These are phyloP conservation scores for Ustilaginoidea virens DNA, from an alignment of 2,329 filamentous ascomycete species.

Conservation along the genomic window DNA sequence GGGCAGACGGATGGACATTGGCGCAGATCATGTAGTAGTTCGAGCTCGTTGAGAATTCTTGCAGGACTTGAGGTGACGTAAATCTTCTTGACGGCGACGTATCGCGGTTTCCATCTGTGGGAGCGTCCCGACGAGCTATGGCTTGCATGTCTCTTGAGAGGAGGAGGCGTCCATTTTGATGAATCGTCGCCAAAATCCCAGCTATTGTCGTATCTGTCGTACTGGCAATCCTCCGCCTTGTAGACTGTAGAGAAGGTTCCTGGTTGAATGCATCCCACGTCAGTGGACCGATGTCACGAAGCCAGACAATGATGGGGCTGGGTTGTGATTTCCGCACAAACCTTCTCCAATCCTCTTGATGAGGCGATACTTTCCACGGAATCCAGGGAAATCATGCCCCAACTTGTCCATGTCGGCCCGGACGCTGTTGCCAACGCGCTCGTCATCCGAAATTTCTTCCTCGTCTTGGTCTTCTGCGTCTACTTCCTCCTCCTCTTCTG, in stretches of 20 bases:
- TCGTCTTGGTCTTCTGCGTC: conserved; percentile 24
- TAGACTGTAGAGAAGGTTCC: conserved; percentile 98
- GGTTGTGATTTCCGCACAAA: too few species aligned
- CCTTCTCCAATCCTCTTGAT: conserved; percentile 97
- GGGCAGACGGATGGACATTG: conserved; percentile 79
- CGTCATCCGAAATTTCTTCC: conserved; percentile 37
- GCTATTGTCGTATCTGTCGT: conserved; percentile 67
- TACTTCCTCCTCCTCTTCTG: conserved; percentile 19
- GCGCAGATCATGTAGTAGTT: conserved; percentile 76
- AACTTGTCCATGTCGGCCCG: conserved; percentile 79
- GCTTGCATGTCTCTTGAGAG: conserved; percentile 35
- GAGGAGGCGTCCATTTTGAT: conserved; percentile 54
- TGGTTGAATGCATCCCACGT: conserved; percentile 19
- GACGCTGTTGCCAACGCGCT: conserved; percentile 51
- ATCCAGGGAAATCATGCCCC: conserved; percentile 66
- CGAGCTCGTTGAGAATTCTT: conserved; percentile 91
- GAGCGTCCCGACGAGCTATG: conserved; percentile 13
- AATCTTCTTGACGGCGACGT: conserved; percentile 97
- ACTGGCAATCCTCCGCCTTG: conserved; percentile 87
- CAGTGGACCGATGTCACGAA: too few species aligned
- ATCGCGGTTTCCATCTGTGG: conserved; percentile 38
- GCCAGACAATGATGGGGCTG: too few species aligned
- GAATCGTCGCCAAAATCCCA: conserved; percentile 67
- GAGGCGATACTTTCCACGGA: conserved; percentile 69
- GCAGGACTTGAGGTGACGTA: conserved; percentile 93